These are phyloP conservation scores for Pugionium cornutum DNA, from an alignment of 345 rosid genomes.

Conservation along the genomic window DNA sequence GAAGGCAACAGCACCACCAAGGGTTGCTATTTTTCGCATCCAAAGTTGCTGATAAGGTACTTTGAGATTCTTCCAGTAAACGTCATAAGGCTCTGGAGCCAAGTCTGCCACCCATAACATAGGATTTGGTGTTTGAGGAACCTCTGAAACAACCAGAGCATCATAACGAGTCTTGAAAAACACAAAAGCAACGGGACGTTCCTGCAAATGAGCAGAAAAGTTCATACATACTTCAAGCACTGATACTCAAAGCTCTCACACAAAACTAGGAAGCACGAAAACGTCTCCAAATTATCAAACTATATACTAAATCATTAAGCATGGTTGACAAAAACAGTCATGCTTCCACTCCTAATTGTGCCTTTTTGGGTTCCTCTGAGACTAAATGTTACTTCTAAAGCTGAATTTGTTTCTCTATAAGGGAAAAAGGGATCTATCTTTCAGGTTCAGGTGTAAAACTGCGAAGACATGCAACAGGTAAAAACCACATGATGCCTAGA, in stretches of 20 bases:
- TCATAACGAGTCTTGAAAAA: constrained; percentile 85
- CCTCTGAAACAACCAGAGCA: constrained; percentile 77
- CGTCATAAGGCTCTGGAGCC: constrained; percentile 94
- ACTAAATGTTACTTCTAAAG: constrained; percentile 2
- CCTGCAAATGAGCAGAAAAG: constrained; percentile 51
- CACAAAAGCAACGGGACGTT: constrained; percentile 87
- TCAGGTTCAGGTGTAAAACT: background rate
- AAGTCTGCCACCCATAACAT: constrained; percentile 89
- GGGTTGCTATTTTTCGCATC: constrained; percentile 71
- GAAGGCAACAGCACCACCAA: constrained; percentile 63
- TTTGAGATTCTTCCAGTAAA: constrained; percentile 83
- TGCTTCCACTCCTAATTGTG: background rate
- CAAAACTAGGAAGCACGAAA: constrained; percentile 2
- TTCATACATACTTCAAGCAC: background rate
- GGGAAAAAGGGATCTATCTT: background rate
- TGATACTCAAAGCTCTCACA: background rate
- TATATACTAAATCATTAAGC: background rate
- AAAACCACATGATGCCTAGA: no score
- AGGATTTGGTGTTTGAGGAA: constrained; percentile 85
- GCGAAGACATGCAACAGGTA: constrained; percentile 9
- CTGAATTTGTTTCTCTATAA: background rate
- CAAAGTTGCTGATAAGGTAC: constrained; percentile 84
- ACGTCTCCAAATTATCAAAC: constrained; percentile 4
- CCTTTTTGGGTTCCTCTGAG: background rate
- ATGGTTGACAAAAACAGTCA: constrained; percentile 8